phyloP scores from a whole-genome alignment of 2,329 filamentous ascomycete species.

The Trichoderma koningii region DNA sequence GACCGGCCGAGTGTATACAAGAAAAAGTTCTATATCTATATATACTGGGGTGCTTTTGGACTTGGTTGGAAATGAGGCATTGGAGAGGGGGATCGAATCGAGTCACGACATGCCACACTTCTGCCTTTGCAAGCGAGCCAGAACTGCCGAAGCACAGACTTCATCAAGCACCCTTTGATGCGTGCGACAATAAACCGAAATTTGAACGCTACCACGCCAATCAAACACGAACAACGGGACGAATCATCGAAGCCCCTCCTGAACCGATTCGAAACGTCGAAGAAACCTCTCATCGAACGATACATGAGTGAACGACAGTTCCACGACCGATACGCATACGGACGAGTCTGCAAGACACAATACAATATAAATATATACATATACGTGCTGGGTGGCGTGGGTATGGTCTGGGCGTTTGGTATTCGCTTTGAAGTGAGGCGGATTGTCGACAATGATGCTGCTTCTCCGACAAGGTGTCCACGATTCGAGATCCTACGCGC shows the following conservation, averaged over 20 bases:
- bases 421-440: not conserved
- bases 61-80: not conserved
- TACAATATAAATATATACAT: not conserved
- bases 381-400: not conserved
- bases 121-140: not conserved
- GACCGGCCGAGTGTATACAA: not conserved
- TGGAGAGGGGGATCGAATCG: not conserved
- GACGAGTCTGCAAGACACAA: conserved; percentile 3
- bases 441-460: no score
- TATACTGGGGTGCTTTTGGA: not conserved
- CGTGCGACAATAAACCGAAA: not conserved
- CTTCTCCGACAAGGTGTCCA: not conserved
- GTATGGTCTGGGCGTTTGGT: not conserved
- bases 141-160: not conserved
- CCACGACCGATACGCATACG: not conserved
- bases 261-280: not conserved
- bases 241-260: not conserved
- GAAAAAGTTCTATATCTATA: not conserved
- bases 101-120: not conserved
- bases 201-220: not conserved
- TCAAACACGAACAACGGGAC: not conserved
- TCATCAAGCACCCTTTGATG: not conserved
- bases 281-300: not conserved
- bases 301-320: not conserved
- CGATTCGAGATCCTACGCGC: not conserved